Base-by-base conservation (phyloP, 192 early-diverging fungal species). In the Lunasporangiospora selenospora region DNA sequence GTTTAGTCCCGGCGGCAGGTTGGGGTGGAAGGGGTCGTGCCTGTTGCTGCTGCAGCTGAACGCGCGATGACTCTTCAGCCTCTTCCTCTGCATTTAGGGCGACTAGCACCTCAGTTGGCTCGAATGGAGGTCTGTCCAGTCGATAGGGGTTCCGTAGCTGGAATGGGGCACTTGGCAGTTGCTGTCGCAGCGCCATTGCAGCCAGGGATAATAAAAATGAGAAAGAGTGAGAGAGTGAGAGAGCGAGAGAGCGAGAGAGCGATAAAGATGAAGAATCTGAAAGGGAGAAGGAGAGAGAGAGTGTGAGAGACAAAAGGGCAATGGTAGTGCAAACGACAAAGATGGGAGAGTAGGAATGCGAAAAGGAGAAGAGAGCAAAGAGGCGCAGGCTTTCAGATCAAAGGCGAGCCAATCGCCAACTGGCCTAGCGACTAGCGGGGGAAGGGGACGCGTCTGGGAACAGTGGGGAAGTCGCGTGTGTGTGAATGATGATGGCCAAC, bases 141-240 rank as follows among this genome's bases (percentile, higher is more conserved):
- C 69, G 69, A 36, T 73, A 73, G 13, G 69, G 69, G n/a, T 73
- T 73, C 3, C 69, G 69, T 24, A 63, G 49, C 49, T 58, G 69
- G 16, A 73, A 73, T 9, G 45, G 53, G 0, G 59, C 21, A 1
- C 36, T 30, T 58, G 43, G 69, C 6, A 47, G 18, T n/a, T 62
- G 59, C n/a, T n/a, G n/a, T 27, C 58, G 55, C 47, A 39, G 27
- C n/a, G 59, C 37, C 59, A 73, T 62, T 43, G 36, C 6, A 18
- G n/a, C 10, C 38, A 18, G 4, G 32, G 46, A 29, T 12, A 15
- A 13, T 7, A 21, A 3, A 31, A 32, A 6, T 2, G 36, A 12
- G 19, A 21, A 21, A 30, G 19, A 27, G 50, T 37, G 32, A 58
- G 16, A 26, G 24, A 47, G 23, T 44, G 0, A 23, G 19, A 6